Evolutionary conservation across 495 filamentous ascomycete species (phyloP).

Genomic region (Neurospora sp.): DNA sequence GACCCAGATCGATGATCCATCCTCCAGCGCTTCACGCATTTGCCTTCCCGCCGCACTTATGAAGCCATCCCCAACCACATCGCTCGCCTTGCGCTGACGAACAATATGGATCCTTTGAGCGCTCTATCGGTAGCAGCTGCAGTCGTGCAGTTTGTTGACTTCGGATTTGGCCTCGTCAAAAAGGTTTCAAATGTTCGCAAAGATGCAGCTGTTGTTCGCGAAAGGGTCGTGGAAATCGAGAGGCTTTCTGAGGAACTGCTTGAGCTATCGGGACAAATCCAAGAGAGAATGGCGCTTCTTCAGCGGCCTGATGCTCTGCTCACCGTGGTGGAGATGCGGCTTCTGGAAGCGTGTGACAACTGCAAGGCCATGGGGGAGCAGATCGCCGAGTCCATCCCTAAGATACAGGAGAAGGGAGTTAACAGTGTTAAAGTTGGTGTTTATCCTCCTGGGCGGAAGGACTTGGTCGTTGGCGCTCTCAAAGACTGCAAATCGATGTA

Average conservation of each 20-base stretch:
- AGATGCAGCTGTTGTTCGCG: background rate
- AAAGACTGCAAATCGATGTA: background rate
- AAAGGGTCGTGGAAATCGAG: background rate
- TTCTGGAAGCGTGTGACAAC: background rate
- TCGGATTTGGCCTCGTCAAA: background rate
- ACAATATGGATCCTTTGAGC: constrained; percentile 4
- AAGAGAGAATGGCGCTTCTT: background rate
- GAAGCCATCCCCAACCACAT: background rate
- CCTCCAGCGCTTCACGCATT: background rate
- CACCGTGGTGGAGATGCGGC: background rate
- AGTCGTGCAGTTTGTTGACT: background rate
- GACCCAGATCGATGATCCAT: background rate
- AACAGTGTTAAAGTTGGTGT: background rate
- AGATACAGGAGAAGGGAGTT: background rate
- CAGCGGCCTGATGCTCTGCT: background rate
- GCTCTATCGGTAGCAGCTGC: constrained; percentile 3
- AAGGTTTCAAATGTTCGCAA: background rate
- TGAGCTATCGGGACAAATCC: background rate
- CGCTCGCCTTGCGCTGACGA: background rate
- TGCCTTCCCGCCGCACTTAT: background rate
- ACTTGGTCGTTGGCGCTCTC: background rate
- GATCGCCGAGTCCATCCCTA: background rate
- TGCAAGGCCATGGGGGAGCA: background rate
- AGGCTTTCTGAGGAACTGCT: background rate
- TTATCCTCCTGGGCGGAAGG: background rate